These are phyloP conservation scores for Boletus rufocinnamomeus DNA, from an alignment of 768 basidiomycete species.

Conservation along the genomic window DNA sequence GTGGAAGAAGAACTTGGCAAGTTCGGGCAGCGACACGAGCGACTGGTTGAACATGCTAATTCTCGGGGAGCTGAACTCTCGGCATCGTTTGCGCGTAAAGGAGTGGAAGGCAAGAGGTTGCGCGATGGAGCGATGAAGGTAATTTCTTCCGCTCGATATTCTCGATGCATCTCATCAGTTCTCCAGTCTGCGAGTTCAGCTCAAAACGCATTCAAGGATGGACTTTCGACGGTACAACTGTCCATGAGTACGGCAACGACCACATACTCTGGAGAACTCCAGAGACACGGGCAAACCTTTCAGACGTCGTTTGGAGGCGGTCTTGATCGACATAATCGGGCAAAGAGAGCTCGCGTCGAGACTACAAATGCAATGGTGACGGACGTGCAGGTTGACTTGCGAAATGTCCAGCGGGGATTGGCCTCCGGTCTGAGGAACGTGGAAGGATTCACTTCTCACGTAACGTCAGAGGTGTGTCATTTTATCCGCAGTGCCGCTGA, in stretches of 20 bases:
- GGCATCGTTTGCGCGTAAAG: conserved; percentile 44
- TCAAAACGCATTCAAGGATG: conserved; percentile 43
- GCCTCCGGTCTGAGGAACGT: conserved; percentile 51
- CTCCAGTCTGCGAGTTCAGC: conserved; percentile 44
- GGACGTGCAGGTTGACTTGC: conserved; percentile 55
- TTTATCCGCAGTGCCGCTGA: neutral
- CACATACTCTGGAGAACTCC: conserved; percentile 53
- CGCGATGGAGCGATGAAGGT: conserved; percentile 66
- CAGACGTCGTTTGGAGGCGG: conserved; percentile 51
- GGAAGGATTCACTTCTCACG: conserved; percentile 43
- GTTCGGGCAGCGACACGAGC: conserved; percentile 52
- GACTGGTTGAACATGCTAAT: conserved; percentile 44
- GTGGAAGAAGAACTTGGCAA: conserved; percentile 51
- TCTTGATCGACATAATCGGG: conserved; percentile 58
- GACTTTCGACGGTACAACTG: conserved; percentile 46
- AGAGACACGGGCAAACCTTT: conserved; percentile 48
- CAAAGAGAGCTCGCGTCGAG: conserved; percentile 71
- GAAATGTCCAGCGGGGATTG: conserved; percentile 50
- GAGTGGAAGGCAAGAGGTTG: conserved; percentile 52
- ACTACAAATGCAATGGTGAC: conserved; percentile 50
- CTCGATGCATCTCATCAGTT: conserved; percentile 15
- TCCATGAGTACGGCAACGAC: conserved; percentile 48
- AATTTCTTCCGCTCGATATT: conserved; percentile 8
- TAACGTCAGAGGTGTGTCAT: conserved; percentile 54
- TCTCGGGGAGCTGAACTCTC: conserved; percentile 45